Evolutionary conservation across 2,329 filamentous ascomycete genomes (phyloP).

Genomic region (Diaporthe vaccinii): DNA sequence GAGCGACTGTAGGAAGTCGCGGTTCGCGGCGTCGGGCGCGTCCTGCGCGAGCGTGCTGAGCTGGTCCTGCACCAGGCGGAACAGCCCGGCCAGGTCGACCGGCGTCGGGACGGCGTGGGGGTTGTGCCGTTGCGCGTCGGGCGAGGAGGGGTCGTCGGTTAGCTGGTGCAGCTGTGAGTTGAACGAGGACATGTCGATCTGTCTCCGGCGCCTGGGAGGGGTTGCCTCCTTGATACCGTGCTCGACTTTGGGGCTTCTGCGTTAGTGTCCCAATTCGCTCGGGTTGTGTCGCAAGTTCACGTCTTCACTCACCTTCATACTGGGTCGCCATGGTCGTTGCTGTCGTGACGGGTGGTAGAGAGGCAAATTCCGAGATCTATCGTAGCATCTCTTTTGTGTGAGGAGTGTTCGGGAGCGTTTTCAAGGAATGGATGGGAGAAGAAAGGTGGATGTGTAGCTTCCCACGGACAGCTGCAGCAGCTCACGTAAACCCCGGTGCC

Average conservation of each 20-base stretch:
- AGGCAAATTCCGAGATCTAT: background rate
- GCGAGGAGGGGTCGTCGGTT: slow-evolving; percentile 48
- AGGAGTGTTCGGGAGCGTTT: background rate
- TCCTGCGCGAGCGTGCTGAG: slow-evolving; percentile 64
- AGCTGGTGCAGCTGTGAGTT: slow-evolving; percentile 69
- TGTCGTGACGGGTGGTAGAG: background rate
- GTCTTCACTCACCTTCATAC: slow-evolving; percentile 63
- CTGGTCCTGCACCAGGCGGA: slow-evolving; percentile 72
- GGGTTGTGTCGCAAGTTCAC: slow-evolving; percentile 14
- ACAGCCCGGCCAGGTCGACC: slow-evolving; percentile 68
- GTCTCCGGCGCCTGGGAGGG: slow-evolving; percentile 61
- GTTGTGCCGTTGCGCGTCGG: slow-evolving; percentile 59
- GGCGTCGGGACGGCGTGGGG: slow-evolving; percentile 72
- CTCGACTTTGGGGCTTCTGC: slow-evolving; percentile 64
- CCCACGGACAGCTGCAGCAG: background rate
- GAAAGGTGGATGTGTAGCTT: background rate
- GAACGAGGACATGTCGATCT: slow-evolving; percentile 75
- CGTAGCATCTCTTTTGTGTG: background rate
- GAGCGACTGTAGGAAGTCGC: slow-evolving; percentile 63
- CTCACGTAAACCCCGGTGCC: slow-evolving; percentile 25
- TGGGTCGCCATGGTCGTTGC: slow-evolving; percentile 64
- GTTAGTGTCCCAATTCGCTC: slow-evolving; percentile 15
- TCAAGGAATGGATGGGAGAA: background rate
- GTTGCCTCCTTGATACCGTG: slow-evolving; percentile 69
- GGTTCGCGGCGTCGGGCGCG: slow-evolving; percentile 63